These are phyloP conservation scores for Nicotiana obtusifolia DNA, from an alignment of 257 asterid genomes.

Conservation along the genomic window DNA sequence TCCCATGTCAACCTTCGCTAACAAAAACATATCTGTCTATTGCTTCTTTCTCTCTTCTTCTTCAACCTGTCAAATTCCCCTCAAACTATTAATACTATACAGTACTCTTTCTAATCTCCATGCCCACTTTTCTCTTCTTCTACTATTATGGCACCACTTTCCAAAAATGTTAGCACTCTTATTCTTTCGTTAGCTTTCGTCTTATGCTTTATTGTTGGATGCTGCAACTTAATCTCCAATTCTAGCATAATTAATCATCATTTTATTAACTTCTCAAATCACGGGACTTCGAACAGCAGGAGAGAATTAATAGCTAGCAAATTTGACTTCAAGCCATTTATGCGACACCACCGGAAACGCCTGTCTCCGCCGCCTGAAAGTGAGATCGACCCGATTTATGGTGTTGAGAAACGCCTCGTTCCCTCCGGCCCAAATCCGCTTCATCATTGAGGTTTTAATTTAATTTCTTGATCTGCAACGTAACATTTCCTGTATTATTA, in stretches of 20 bases:
- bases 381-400: constrained; percentile 57
- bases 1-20: constrained; percentile 18
- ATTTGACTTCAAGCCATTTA: constrained; percentile 54
- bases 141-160: constrained; percentile 10
- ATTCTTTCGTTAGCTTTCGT: constrained; percentile 12
- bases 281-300: constrained; percentile 19
- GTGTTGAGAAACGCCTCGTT: constrained; percentile 67
- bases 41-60: constrained; percentile 5
- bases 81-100: background rate
- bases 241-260: too few species aligned
- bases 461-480: background rate
- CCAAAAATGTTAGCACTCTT: constrained; percentile 7
- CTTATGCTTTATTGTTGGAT: constrained; percentile 4
- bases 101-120: constrained; percentile 2
- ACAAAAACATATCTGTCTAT: constrained; percentile 7
- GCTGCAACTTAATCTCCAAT: background rate
- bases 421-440: constrained; percentile 89
- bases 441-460: constrained; percentile 46
- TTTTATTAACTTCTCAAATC: too few species aligned
- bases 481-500: background rate
- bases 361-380: constrained; percentile 21
- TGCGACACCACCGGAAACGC: constrained; percentile 19
- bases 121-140: constrained; percentile 7
- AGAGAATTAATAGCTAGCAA: constrained; percentile 30
- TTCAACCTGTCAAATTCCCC: background rate